Evolutionary conservation across 371 early-diverging fungal species (phyloP), one percentile per base, ranked within the genome.

Genomic region (Entomophthora muscae): DNA sequence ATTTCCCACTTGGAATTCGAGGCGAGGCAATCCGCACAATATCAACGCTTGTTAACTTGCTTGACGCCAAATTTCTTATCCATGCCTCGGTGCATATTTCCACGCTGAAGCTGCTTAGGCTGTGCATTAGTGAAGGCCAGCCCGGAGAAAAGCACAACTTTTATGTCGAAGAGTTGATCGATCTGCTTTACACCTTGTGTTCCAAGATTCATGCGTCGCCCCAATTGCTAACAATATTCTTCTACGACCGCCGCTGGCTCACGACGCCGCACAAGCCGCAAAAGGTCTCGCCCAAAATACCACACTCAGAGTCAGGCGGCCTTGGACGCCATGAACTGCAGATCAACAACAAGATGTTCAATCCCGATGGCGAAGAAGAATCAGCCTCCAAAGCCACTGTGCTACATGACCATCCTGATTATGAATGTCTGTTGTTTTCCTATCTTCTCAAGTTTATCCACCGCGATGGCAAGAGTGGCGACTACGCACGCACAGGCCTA

Each of bases 41-140:
- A 24, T 81, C 89, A n/a, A 77, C 75, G 57, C 81, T 96, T 78
- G 83, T 96, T 55, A 83, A 87, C 65, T 70, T 93, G 52, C 72
- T 94, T 24, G 90, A 93, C 65, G 86, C 88, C 61, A 81, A 86
- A 54, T 89, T 94, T 70, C 73, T 96, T 53, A 88, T 91, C 17
- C 95, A 92, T 66, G 84, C 87, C 66, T 84, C 88, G 2, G 84
- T 94, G 1, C 93, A 95, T 71, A 83, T 85, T 52, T 92, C 97
- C 1, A 85, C 88, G 0, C 74, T 91, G 53, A 82, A 83, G 54
- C 70, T 95, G 61, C 72, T 93, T 26, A 78, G 83, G 23, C 76
- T 75, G 53, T 88, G 87, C 71, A 79, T 85, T 1, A 66, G 76
- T 51, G 78, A 80, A 51, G 85, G 81, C 51, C 52, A 63, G 13